A percentile compares a stretch with the other conserved stretches of the same genome.
phyloP scores from a whole-genome alignment of 345 rosid species.

The Dimocarpus longan region DNA sequence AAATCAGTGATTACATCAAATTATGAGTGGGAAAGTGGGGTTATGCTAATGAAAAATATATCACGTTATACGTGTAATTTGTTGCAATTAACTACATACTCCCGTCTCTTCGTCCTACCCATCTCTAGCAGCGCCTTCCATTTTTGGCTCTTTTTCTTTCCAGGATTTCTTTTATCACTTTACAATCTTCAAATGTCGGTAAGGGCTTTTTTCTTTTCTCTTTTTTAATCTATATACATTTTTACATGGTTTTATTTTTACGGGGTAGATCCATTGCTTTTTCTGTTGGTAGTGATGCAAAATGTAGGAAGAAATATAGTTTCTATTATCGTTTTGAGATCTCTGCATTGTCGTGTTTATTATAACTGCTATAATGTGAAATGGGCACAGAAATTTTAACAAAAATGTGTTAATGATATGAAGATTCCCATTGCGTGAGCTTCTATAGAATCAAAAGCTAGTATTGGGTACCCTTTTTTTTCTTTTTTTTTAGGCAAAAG shows the following conservation, averaged over 20 bases:
- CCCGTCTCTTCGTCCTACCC: background rate
- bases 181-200: constrained; percentile 7
- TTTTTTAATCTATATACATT: background rate
- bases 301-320: background rate
- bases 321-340: background rate
- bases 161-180: background rate
- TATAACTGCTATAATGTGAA: background rate
- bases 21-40: too few relatives aligned
- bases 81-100: background rate
- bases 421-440: background rate
- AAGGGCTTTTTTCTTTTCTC: background rate
- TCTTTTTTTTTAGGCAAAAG: too few relatives aligned
- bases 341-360: background rate
- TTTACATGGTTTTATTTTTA: background rate
- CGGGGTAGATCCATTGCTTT: background rate
- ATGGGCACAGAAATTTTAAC: background rate
- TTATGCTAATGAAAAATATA: background rate
- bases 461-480: background rate
- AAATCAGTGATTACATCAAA: too few relatives aligned
- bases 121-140: background rate
- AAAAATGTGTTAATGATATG: background rate
- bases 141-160: background rate
- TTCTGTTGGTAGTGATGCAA: background rate
- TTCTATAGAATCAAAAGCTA: background rate
- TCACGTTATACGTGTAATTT: background rate